phyloP scores from a whole-genome alignment of 139 green algal species.

The Coelastrella sp. region DNA sequence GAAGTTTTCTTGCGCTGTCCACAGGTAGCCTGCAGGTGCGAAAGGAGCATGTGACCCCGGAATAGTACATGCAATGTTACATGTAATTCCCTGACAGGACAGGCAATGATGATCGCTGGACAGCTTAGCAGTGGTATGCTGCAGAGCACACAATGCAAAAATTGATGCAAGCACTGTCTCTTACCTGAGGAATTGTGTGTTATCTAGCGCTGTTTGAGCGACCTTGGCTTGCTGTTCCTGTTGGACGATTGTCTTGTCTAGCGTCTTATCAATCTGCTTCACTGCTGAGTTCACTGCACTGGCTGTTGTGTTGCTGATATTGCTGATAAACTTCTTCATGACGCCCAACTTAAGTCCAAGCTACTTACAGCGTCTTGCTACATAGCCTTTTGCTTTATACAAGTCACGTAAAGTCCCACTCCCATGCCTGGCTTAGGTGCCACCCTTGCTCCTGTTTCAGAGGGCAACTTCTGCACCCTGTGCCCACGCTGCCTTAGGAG shows the following conservation, averaged over 20 bases:
- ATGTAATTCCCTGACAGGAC: neutral
- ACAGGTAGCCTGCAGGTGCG: constrained; percentile 57
- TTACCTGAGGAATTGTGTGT: constrained; percentile 23
- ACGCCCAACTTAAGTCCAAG: neutral
- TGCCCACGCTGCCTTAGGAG: too few species aligned
- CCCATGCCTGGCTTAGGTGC: too few species aligned
- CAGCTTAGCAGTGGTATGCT: neutral
- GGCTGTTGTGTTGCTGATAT: constrained; percentile 25
- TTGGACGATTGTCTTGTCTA: neutral
- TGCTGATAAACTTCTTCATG: constrained; percentile 40
- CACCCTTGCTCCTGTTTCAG: too few species aligned
- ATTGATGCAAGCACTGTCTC: neutral
- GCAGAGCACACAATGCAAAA: neutral
- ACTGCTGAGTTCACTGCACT: constrained; percentile 29
- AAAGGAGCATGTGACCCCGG: neutral
- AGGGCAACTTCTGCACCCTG: too few species aligned
- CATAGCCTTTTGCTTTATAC: neutral
- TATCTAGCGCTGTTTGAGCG: neutral
- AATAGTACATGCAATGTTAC: too few species aligned
- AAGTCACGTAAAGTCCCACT: neutral
- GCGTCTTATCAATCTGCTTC: constrained; percentile 31
- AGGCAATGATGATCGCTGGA: neutral
- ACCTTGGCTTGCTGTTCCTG: neutral
- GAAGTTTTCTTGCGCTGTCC: constrained; percentile 69
- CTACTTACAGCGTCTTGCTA: neutral